Evolutionary conservation across 192 early-diverging fungal species (phyloP), one percentile per base, ranked within the genome.

Genomic region (Backusella morwellensis): DNA sequence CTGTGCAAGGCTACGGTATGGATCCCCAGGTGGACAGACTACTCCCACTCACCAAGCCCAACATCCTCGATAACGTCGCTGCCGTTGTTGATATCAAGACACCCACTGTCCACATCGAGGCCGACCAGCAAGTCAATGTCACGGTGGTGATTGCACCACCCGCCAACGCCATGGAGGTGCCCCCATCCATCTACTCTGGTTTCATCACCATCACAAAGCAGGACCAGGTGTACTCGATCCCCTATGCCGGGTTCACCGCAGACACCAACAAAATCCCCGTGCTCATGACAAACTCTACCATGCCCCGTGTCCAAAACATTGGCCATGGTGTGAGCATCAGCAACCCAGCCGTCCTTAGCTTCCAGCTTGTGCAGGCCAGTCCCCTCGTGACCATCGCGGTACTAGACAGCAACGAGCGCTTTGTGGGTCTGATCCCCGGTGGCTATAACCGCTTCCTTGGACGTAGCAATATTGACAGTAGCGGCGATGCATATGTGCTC

Each of bases 111-210:
- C 79, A 35, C 15, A 68, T 90, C 23, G 32, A 68, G 14, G 75
- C 86, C 9, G 72, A 78, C 14, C 54, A 77, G 47, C 75, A 76
- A 35, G 71, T 52, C 15, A 79, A 76, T 23, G 66, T 89, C 2
- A 84, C 74, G 0, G 41, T 90, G 5, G 38, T 21, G 4, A 87
- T 90, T 63, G 68, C 40, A 0, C 85, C 86, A 32, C 89, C 87
- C 35, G 72, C 75, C 19, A 78, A 69, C 15, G 77, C 77, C 1
- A 38, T 74, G 42, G 41, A 70, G 3, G 26, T 67, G 0, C 72
- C 79, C 50, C 83, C 83, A 21, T 78, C 84, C 35, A 81, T 89
- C 54, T 89, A 87, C 75, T 85, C 82, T 36, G 88, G 88, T 1
- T 87, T 79, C 34, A 78, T 89, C 59, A 78, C 80, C 34, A 75